Percentiles rank a stretch among this genome's conserved stretches.
Conservation (phyloP, 2,329 filamentous ascomycete genomes). For the Colletotrichum sojae region DNA sequence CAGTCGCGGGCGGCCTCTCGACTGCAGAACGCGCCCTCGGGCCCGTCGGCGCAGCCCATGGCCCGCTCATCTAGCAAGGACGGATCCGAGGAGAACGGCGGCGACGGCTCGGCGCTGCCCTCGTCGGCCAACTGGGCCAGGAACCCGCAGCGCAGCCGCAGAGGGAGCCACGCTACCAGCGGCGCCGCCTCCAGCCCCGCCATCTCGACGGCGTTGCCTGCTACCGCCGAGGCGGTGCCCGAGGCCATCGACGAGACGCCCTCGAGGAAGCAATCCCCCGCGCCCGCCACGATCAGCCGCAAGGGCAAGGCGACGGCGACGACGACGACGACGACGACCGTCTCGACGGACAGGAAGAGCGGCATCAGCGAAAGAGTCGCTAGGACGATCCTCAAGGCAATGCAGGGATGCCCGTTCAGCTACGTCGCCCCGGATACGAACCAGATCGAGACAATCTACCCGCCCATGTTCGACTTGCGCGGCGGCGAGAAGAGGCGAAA, state of each 20-base stretch:
- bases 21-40: conserved; percentile 60
- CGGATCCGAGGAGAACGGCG: conserved; percentile 73
- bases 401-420: conserved; percentile 55
- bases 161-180: conserved; percentile 85
- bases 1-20: conserved; percentile 69
- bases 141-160: conserved; percentile 76
- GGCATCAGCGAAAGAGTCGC: conserved; percentile 46
- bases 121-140: conserved; percentile 95
- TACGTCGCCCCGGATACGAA: conserved; percentile 40
- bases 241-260: conserved; percentile 57
- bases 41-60: conserved; percentile 73
- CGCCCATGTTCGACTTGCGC: conserved; percentile 85
- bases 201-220: conserved; percentile 72
- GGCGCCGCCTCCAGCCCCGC: conserved; percentile 87
- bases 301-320: background rate
- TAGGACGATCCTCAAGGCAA: conserved; percentile 53
- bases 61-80: conserved; percentile 84
- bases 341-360: conserved; percentile 17
- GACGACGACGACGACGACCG: background rate
- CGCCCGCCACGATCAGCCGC: conserved; percentile 21
- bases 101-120: conserved; percentile 90
- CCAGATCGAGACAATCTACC: conserved; percentile 53
- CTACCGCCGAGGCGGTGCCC: conserved; percentile 64
- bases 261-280: conserved; percentile 51
- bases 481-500: conserved; percentile 86